Evolutionary conservation across 2,329 filamentous ascomycete species (phyloP).

Genomic region (Penicillium glabrum): DNA sequence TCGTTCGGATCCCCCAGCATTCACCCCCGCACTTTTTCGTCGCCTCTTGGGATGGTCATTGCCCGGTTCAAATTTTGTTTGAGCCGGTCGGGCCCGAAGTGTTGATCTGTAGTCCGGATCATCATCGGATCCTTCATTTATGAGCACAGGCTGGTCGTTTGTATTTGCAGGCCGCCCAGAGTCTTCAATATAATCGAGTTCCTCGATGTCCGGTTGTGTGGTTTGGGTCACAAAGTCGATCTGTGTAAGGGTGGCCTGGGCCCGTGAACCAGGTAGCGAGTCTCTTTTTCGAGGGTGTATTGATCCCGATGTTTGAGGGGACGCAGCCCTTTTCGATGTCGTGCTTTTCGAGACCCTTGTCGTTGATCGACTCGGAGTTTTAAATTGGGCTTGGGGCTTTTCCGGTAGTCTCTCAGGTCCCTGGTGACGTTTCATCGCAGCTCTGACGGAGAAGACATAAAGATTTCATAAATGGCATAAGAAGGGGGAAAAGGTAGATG

Average conservation of each 20-base stretch:
- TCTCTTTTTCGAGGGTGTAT: constrained; percentile 13
- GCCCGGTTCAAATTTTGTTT: constrained; percentile 9
- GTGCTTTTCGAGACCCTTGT: constrained; percentile 16
- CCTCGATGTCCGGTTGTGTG: constrained; percentile 22
- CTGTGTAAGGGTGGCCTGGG: constrained; percentile 43
- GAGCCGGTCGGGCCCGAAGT: constrained; percentile 9
- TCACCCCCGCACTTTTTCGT: constrained; percentile 11
- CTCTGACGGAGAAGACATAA: constrained; percentile 3
- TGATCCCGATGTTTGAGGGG: constrained; percentile 13
- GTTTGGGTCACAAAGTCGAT: constrained; percentile 38
- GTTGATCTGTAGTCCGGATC: constrained; percentile 23
- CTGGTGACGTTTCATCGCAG: constrained; percentile 31
- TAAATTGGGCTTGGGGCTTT: constrained; percentile 18
- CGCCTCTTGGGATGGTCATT: constrained; percentile 17
- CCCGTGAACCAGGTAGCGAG: constrained; percentile 19
- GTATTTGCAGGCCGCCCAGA: not conserved
- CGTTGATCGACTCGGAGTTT: constrained; percentile 21
- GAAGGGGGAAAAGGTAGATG: not conserved
- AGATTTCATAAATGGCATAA: not conserved
- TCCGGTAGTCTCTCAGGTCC: constrained; percentile 14
- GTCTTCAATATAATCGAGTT: constrained; percentile 34
- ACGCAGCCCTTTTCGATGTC: constrained; percentile 14
- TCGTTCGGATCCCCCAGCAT: constrained; percentile 2
- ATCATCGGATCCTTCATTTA: constrained; percentile 25
- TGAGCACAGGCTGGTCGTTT: constrained; percentile 22